Evolutionary conservation across 768 basidiomycete genomes (phyloP).

Genomic region (Tricholoma matsutake): DNA sequence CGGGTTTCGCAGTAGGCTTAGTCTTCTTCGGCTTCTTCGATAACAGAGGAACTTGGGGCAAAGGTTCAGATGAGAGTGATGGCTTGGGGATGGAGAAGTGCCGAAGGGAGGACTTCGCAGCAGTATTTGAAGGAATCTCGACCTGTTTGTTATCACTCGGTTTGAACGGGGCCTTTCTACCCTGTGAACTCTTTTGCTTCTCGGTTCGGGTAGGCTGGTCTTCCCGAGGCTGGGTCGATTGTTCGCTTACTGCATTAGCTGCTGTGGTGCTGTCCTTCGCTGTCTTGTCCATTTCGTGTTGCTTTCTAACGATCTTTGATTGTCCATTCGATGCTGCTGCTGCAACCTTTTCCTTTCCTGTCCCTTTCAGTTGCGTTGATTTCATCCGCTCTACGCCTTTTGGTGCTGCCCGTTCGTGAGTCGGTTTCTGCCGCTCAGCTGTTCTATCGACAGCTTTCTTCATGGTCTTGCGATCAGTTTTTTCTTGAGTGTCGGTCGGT

Average conservation of each 20-base stretch:
- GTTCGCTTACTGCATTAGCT: slow-evolving; percentile 26
- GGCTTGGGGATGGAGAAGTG: slow-evolving; percentile 14
- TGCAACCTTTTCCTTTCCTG: slow-evolving; percentile 45
- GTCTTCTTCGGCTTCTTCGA: slow-evolving; percentile 86
- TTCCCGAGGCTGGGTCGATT: slow-evolving; percentile 25
- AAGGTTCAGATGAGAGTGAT: slow-evolving; percentile 29
- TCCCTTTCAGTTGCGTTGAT: slow-evolving; percentile 49
- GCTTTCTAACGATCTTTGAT: slow-evolving; percentile 29
- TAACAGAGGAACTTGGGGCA: slow-evolving; percentile 65
- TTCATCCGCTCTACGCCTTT: slow-evolving; percentile 55
- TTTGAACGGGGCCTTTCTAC: slow-evolving; percentile 14
- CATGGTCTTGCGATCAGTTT: slow-evolving; percentile 58
- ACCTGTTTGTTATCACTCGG: slow-evolving; percentile 19
- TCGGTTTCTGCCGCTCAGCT: slow-evolving; percentile 53
- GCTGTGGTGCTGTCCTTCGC: slow-evolving; percentile 10
- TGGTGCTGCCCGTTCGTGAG: slow-evolving; percentile 55
- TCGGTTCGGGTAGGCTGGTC: slow-evolving; percentile 23
- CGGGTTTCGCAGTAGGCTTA: slow-evolving; percentile 59
- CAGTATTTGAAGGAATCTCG: slow-evolving; percentile 3
- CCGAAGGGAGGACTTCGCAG: slow-evolving; percentile 5
- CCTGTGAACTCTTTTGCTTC: slow-evolving; percentile 22
- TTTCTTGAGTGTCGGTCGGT: slow-evolving; percentile 46
- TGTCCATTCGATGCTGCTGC: slow-evolving; percentile 35
- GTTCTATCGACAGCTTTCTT: slow-evolving; percentile 67
- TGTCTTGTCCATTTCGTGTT: slow-evolving; percentile 35